Conservation (phyloP, 2,329 filamentous ascomycete species). For the Dactylellina drechsleri region DNA sequence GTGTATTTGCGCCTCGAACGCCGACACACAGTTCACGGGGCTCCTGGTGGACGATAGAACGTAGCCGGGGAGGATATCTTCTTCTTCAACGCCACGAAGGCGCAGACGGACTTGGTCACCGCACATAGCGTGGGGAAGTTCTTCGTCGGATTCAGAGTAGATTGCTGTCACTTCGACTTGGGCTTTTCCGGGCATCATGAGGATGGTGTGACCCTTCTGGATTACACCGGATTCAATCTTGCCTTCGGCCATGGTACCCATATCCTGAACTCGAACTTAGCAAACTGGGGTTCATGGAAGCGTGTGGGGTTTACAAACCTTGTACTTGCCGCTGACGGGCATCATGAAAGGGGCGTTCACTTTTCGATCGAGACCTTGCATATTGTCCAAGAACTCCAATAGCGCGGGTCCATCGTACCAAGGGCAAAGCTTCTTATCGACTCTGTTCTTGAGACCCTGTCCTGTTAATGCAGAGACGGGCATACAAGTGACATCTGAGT, state of each 20-base stretch:
- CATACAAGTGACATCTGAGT: conserved; percentile 87
- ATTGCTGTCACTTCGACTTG: conserved; percentile 82
- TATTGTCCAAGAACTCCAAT: conserved; percentile 92
- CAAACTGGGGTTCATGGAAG: not conserved
- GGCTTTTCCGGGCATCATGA: conserved; percentile 96
- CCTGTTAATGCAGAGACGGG: conserved; percentile 91
- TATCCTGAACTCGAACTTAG: conserved; percentile 67
- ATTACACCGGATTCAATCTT: conserved; percentile 95
- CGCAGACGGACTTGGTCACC: conserved; percentile 95
- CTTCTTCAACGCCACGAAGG: conserved; percentile 93
- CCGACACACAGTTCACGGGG: conserved; percentile 85
- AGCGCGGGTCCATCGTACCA: conserved; percentile 93
- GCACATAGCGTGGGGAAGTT: conserved; percentile 81
- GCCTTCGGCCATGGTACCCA: conserved; percentile 97
- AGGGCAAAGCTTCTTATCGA: conserved; percentile 77
- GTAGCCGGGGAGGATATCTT: conserved; percentile 94
- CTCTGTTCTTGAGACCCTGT: conserved; percentile 85
- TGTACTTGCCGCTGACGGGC: conserved; percentile 94
- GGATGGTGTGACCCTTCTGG: conserved; percentile 84
- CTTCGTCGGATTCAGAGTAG: conserved; percentile 96
- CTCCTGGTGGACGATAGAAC: conserved; percentile 95
- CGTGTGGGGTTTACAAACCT: conserved; percentile 59
- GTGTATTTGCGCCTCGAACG: conserved; percentile 96
- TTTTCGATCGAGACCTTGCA: conserved; percentile 93
- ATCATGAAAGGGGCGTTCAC: conserved; percentile 99